These are phyloP conservation scores for Pedinophyceae sp. DNA, from an alignment of 139 green algal species.

Conservation along the genomic window DNA sequence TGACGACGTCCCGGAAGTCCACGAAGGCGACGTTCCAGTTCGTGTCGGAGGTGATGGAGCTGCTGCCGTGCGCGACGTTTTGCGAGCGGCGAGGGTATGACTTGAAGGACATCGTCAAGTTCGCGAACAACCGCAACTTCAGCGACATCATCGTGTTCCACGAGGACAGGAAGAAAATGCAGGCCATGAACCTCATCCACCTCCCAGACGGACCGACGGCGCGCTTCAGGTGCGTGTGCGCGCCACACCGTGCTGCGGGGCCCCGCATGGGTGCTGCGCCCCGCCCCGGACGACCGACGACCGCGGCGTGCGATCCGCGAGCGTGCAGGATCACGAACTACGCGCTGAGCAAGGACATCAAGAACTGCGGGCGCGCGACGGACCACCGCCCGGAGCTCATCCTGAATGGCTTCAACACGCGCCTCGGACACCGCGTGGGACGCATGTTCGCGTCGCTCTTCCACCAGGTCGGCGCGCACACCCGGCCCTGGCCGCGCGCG, in stretches of 20 bases:
- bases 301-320: too few species aligned
- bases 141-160: constrained; percentile 81
- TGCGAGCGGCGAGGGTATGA: constrained; percentile 71
- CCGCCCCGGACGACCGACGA: too few species aligned
- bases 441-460: constrained; percentile 87
- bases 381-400: constrained; percentile 76
- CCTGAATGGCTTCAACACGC: constrained; percentile 86
- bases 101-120: constrained; percentile 80
- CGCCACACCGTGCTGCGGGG: too few species aligned
- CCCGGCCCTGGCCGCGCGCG: too few species aligned
- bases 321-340: constrained; percentile 63
- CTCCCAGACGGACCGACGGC: constrained; percentile 79
- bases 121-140: constrained; percentile 55
- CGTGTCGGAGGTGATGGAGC: constrained; percentile 61
- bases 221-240: too few species aligned
- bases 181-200: constrained; percentile 73
- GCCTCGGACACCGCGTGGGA: constrained; percentile 64
- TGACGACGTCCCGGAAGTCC: constrained; percentile 78
- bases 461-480: too few species aligned
- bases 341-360: constrained; percentile 67
- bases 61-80: constrained; percentile 62
- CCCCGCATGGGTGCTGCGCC: too few species aligned
- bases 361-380: constrained; percentile 52
- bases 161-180: constrained; percentile 64
- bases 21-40: constrained; percentile 66